A percentile compares a stretch with the other conserved stretches of the same genome.
Conservation (phyloP, 768 basidiomycete species). For the Russula griseocarnosa region DNA sequence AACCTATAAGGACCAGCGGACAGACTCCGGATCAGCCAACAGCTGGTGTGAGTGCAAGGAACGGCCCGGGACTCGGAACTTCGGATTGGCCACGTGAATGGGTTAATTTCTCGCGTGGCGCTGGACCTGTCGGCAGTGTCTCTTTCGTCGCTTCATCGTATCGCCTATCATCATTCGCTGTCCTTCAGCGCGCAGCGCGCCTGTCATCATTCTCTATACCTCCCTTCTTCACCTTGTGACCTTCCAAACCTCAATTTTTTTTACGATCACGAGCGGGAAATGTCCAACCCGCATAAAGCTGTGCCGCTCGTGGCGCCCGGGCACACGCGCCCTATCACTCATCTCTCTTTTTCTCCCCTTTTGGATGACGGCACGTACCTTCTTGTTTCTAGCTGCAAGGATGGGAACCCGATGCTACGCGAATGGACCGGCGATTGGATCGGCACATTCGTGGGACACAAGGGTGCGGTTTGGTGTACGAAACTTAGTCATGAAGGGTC, state of each 20-base stretch:
- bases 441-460: conserved; percentile 85
- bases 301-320: conserved; percentile 81
- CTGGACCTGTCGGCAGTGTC: background rate
- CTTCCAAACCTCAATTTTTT: conserved; percentile 8
- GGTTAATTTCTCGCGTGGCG: conserved; percentile 4
- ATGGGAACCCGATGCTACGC: conserved; percentile 95
- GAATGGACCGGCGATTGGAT: conserved; percentile 99
- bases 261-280: conserved; percentile 8
- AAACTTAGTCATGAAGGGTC: conserved; percentile 85
- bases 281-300: conserved; percentile 42
- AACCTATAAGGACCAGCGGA: background rate
- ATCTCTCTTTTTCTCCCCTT: conserved; percentile 86
- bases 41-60: too few relatives aligned
- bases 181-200: conserved; percentile 36
- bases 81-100: conserved; percentile 9
- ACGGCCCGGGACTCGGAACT: too few relatives aligned
- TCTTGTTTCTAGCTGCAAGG: conserved; percentile 95
- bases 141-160: background rate
- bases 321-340: conserved; percentile 84
- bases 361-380: conserved; percentile 84
- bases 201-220: conserved; percentile 26
- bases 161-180: background rate
- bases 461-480: conserved; percentile 96
- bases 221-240: conserved; percentile 13
- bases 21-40: background rate